Percentiles rank a stretch among this genome's conserved stretches.
Conservation (phyloP, 495 filamentous ascomycete genomes). For the Jackrogersella minutella region DNA sequence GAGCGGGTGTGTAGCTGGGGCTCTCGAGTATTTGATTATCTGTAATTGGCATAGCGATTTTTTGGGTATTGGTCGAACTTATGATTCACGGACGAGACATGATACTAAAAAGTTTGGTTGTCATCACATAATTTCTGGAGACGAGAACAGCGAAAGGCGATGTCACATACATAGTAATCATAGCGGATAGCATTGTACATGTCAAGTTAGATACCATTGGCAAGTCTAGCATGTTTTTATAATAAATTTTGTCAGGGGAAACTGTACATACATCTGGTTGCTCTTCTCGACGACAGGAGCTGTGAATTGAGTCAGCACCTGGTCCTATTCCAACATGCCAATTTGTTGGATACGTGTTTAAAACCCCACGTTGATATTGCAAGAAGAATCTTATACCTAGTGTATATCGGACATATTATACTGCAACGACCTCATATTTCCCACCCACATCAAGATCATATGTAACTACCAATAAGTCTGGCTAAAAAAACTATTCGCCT, state of each 20-base stretch:
- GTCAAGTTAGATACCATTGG: background rate
- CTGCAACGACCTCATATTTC: no score
- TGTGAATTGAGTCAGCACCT: no score
- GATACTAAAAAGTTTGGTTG: slow-evolving; percentile 25
- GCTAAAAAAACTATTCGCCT: no score
- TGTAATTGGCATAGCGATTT: slow-evolving; percentile 33
- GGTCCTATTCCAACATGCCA: no score
- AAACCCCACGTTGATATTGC: no score
- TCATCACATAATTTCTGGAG: slow-evolving; percentile 2
- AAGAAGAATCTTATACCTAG: no score
- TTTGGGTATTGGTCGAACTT: slow-evolving; percentile 11
- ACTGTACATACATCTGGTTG: background rate
- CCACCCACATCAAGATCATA: no score
- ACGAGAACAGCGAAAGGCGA: slow-evolving; percentile 4
- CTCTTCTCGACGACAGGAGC: background rate
- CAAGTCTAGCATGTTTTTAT: slow-evolving; percentile 6
- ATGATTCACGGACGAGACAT: slow-evolving; percentile 22
- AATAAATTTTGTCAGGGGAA: background rate
- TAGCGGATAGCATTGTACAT: slow-evolving; percentile 25
- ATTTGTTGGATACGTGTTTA: no score
- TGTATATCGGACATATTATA: no score
- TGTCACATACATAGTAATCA: slow-evolving; percentile 23
- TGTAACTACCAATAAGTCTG: no score
- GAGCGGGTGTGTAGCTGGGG: background rate
- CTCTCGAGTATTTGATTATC: background rate